These are phyloP conservation scores for Rosa hybrid DNA, from an alignment of 331 rosid genomes.

Conservation along the genomic window DNA sequence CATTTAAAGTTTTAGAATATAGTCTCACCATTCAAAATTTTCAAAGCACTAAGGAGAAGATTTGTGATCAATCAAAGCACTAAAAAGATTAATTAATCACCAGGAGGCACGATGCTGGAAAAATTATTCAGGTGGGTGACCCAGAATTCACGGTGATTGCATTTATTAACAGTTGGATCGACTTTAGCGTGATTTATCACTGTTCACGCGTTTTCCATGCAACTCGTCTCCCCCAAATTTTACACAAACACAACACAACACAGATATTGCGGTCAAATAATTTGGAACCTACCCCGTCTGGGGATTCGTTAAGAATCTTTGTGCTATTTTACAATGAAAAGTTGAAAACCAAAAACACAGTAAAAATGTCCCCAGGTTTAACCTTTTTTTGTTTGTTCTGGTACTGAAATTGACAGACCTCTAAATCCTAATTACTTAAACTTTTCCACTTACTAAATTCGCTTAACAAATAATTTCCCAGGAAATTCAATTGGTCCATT, in stretches of 20 bases:
- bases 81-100: background rate
- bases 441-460: background rate
- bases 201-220: background rate
- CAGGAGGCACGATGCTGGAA: background rate
- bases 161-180: background rate
- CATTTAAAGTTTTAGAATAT: too few relatives aligned
- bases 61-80: too few relatives aligned
- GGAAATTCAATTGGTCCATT: conserved; percentile 4
- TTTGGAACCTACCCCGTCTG: conserved; percentile 22
- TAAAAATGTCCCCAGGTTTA: conserved; percentile 10
- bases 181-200: background rate
- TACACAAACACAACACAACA: background rate
- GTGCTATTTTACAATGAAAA: conserved; percentile 15
- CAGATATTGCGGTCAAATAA: conserved; percentile 8
- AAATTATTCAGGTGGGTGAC: background rate
- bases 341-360: background rate
- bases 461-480: background rate
- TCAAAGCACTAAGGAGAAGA: too few relatives aligned
- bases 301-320: conserved; percentile 47
- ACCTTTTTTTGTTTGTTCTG: background rate
- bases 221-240: background rate
- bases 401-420: too few relatives aligned
- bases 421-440: background rate
- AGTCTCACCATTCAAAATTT: too few relatives aligned
- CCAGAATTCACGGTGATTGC: background rate